Base-by-base conservation (phyloP, 257 asterid genomes). In the Ophiorrhiza pumila region DNA sequence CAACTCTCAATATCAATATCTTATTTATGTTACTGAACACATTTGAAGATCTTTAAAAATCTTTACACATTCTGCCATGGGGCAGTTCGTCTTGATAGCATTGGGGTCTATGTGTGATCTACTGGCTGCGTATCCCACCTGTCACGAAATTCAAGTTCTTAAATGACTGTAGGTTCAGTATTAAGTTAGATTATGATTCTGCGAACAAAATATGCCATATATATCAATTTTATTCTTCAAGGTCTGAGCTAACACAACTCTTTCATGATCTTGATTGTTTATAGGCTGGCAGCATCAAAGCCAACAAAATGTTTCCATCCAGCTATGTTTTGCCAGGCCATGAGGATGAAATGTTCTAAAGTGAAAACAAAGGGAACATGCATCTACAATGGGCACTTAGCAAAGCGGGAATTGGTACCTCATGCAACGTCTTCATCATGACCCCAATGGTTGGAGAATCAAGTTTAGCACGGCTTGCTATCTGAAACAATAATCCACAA, bases 81-180 rank as follows among this genome's bases (percentile, higher is more conserved):
- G 82, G 66, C 97, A 94, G 76, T 94, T 87, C 42, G 97, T 88
- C 82, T 91, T 94, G 74, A 94, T 88, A 23, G 97, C 99, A 71
- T 87, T 90, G 22, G 86, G 61, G 56, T 78, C 87, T 4, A 91
- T 88, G 71, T 91, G 97, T 39, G 99, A 94, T 81, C 96, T 85
- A 79, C 83, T 78, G 23, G 83, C 93, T 27, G 83, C 87, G 77
- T 87, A 90, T 20, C 99, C 97, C 71, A 78, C 90, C 97, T 88
- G 89, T 34, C 74, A 77, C 43, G 73, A 55, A 18, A 25, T 50
- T 52, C 10, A 59, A 47, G 55, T 23, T 34, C 46, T 74, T 23
- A 13, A 52, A 47, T 53, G 67, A 62, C 71, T 47, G 25, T 32
- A 17, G 35, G 20, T 15, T 41, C 29, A 18, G 29, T 1, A 11